These are phyloP conservation scores for Amanita rimosa DNA, from an alignment of 768 basidiomycete genomes.

Conservation along the genomic window DNA sequence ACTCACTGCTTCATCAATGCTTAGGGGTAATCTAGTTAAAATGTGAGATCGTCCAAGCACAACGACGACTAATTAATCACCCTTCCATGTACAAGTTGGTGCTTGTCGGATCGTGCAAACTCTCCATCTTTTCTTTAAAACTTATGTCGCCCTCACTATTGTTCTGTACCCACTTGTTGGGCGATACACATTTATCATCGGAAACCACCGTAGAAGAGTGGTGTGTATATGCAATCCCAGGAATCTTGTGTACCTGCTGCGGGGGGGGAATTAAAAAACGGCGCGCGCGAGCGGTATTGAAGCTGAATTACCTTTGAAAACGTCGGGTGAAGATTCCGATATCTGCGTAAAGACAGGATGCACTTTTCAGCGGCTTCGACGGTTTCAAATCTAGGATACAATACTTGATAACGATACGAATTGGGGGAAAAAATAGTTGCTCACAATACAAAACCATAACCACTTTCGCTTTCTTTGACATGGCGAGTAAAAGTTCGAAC, in stretches of 20 bases:
- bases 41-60: neutral
- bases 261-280: slow-evolving; percentile 2
- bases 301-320: slow-evolving; percentile 58
- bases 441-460: slow-evolving; percentile 73
- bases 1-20: slow-evolving; percentile 53
- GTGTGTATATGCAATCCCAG: slow-evolving; percentile 56
- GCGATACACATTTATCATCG: neutral
- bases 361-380: slow-evolving; percentile 65
- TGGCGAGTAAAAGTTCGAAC: slow-evolving; percentile 80
- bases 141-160: slow-evolving; percentile 21
- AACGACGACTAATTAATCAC: slow-evolving; percentile 16
- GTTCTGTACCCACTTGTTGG: slow-evolving; percentile 12
- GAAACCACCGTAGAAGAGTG: slow-evolving; percentile 13
- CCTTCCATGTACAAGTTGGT: slow-evolving; percentile 82
- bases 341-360: slow-evolving; percentile 56
- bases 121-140: slow-evolving; percentile 78
- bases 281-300: slow-evolving; percentile 5
- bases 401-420: slow-evolving; percentile 3
- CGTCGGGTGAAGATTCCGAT: slow-evolving; percentile 74
- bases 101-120: slow-evolving; percentile 48
- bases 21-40: slow-evolving; percentile 45
- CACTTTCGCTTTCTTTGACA: slow-evolving; percentile 61
- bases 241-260: slow-evolving; percentile 69
- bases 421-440: slow-evolving; percentile 16
- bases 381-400: slow-evolving; percentile 42